These are phyloP conservation scores for Diutina mesorugosa DNA, from an alignment of 1,139 yeast species.

Conservation along the genomic window DNA sequence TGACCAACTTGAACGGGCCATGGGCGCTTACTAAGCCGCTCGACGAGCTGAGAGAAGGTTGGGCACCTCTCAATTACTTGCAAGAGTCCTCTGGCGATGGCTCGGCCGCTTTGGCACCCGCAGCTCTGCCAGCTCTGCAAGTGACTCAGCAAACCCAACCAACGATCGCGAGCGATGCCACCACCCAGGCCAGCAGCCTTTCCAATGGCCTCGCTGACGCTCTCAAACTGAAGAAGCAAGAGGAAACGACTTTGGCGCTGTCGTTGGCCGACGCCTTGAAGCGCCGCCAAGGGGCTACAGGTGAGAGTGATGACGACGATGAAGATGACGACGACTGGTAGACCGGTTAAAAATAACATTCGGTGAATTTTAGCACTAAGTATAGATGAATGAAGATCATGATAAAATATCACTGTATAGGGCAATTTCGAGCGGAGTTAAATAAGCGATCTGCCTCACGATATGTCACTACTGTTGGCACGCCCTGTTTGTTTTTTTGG, in stretches of 20 bases:
- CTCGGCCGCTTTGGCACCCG: background rate
- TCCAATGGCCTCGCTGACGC: constrained; percentile 69
- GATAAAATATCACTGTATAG: too few species aligned
- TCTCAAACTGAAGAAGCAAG: constrained; percentile 50
- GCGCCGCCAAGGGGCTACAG: constrained; percentile 69
- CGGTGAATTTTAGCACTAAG: background rate
- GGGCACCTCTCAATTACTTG: constrained; percentile 94
- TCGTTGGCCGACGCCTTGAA: constrained; percentile 86
- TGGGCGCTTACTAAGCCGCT: constrained; percentile 83
- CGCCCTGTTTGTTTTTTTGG: too few species aligned
- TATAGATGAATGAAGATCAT: too few species aligned
- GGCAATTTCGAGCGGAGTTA: too few species aligned
- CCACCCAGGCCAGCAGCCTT: constrained; percentile 3
- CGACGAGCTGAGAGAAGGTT: constrained; percentile 75
- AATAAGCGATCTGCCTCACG: too few species aligned
- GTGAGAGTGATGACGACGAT: constrained; percentile 64
- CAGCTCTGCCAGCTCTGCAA: constrained; percentile 14
- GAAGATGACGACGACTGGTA: constrained; percentile 41
- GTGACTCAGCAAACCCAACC: background rate
- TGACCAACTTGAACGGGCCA: constrained; percentile 60
- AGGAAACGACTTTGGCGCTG: constrained; percentile 59
- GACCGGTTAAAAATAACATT: background rate
- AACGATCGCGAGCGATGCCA: constrained; percentile 19
- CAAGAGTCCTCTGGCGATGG: constrained; percentile 22
- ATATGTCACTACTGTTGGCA: too few species aligned